These are phyloP conservation scores for Logfia minima DNA, from an alignment of 129 eudicot species.

Conservation along the genomic window DNA sequence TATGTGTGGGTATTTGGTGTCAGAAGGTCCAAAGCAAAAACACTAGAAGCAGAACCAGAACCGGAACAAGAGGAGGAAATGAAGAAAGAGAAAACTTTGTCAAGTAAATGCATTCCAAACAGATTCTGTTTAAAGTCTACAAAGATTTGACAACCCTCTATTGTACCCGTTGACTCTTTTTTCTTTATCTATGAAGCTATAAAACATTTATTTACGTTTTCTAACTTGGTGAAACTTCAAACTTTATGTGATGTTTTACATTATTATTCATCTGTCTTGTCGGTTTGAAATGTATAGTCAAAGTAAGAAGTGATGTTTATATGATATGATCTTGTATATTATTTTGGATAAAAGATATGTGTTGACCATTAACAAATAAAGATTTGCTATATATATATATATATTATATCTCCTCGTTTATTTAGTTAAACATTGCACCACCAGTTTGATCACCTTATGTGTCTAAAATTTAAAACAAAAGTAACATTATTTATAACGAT, in stretches of 20 bases:
- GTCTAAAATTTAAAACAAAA: too few species aligned
- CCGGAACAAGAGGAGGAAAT: constrained; percentile 41
- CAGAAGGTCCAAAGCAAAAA: constrained; percentile 46
- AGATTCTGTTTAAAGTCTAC: constrained; percentile 44
- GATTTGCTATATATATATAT: too few species aligned
- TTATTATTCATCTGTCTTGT: background rate
- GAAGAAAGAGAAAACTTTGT: constrained; percentile 49
- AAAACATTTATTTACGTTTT: background rate
- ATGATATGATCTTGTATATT: background rate
- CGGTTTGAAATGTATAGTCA: background rate
- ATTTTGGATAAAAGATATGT: too few species aligned
- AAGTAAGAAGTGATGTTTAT: background rate
- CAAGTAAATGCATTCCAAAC: constrained; percentile 66
- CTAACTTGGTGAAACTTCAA: constrained; percentile 7
- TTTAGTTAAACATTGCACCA: too few species aligned
- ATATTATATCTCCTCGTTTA: too few species aligned
- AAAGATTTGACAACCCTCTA: constrained; percentile 31
- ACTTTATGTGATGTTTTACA: background rate
- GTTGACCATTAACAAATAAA: too few species aligned
- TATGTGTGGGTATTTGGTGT: constrained; percentile 7
- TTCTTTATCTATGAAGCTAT: background rate
- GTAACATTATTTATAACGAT: too few species aligned
- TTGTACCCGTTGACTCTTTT: constrained; percentile 1
- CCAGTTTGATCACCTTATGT: too few species aligned
- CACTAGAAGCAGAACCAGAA: constrained; percentile 30